These are phyloP conservation scores for Scleroderma citrinum DNA, from an alignment of 768 basidiomycete genomes.

Conservation along the genomic window DNA sequence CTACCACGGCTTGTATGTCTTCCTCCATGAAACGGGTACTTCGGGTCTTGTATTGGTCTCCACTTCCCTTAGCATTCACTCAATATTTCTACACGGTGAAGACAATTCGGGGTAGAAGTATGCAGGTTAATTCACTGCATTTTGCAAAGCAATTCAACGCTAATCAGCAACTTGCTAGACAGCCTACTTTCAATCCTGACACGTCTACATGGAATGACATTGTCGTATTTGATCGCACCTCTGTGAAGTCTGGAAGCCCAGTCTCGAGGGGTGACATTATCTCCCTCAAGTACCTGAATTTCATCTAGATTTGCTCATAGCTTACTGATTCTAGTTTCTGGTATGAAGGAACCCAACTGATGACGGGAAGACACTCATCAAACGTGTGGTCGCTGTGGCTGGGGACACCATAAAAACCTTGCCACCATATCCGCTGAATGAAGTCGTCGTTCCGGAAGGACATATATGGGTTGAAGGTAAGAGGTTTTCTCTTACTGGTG, in stretches of 20 bases:
- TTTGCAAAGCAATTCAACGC: neutral
- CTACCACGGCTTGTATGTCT: too few species aligned
- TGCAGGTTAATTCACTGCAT: constrained; percentile 50
- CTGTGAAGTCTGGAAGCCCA: constrained; percentile 29
- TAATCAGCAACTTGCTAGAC: constrained; percentile 33
- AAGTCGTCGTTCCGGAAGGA: constrained; percentile 52
- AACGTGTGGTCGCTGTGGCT: constrained; percentile 58
- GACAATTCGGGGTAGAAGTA: constrained; percentile 56
- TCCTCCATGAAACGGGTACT: neutral
- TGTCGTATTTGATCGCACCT: constrained; percentile 54
- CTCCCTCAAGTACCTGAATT: constrained; percentile 43
- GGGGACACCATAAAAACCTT: constrained; percentile 62
- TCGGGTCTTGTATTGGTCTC: constrained; percentile 51
- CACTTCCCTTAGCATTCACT: constrained; percentile 42
- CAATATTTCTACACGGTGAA: constrained; percentile 49
- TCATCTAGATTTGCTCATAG: neutral
- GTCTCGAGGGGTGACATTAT: constrained; percentile 60
- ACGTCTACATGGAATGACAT: constrained; percentile 55
- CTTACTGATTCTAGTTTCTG: neutral
- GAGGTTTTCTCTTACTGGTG: constrained; percentile 16
- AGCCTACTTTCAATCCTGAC: constrained; percentile 71
- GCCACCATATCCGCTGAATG: constrained; percentile 56
- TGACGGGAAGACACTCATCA: constrained; percentile 49
- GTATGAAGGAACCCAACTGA: constrained; percentile 52
- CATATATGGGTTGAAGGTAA: constrained; percentile 75